phyloP scores from a whole-genome alignment of 305 asterid species.

The Fraxinus paxiana region DNA sequence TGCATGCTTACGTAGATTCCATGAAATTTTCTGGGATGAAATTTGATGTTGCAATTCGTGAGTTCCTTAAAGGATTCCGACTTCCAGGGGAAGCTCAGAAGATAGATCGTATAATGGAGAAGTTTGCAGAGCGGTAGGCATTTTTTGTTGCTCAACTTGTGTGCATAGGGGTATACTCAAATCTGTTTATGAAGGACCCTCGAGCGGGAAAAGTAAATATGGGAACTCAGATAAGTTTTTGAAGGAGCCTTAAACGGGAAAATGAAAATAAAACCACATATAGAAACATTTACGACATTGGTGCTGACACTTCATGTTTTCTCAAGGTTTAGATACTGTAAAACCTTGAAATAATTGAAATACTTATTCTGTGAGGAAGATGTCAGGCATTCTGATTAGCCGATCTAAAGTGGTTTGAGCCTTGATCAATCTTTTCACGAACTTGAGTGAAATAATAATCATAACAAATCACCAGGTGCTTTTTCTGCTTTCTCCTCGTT shows the following conservation, averaged over 20 bases:
- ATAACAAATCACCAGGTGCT: neutral
- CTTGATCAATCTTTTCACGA: neutral
- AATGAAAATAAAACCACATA: neutral
- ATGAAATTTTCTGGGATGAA: conserved; percentile 89
- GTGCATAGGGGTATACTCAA: conserved; percentile 7
- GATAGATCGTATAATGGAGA: conserved; percentile 99
- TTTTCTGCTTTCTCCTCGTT: conserved; percentile 6
- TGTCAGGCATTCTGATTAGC: conserved; percentile 13
- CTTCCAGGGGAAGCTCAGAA: conserved; percentile 99
- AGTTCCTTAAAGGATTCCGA: conserved; percentile 89
- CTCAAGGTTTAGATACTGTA: neutral
- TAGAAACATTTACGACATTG: neutral
- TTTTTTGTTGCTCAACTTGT: conserved; percentile 27
- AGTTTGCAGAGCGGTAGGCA: conserved; percentile 95
- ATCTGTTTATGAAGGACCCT: conserved; percentile 18
- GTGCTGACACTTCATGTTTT: neutral
- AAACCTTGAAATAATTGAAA: conserved; percentile 8
- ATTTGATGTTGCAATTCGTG: conserved; percentile 88
- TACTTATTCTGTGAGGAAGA: conserved; percentile 3
- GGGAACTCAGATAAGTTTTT: neutral
- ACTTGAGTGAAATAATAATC: neutral
- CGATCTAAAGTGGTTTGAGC: conserved; percentile 3
- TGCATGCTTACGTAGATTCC: conserved; percentile 97
- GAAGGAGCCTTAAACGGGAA: neutral
- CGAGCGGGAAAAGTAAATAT: neutral